phyloP scores from a whole-genome alignment of 129 eudicot species.

The Ambrosia trifida region DNA sequence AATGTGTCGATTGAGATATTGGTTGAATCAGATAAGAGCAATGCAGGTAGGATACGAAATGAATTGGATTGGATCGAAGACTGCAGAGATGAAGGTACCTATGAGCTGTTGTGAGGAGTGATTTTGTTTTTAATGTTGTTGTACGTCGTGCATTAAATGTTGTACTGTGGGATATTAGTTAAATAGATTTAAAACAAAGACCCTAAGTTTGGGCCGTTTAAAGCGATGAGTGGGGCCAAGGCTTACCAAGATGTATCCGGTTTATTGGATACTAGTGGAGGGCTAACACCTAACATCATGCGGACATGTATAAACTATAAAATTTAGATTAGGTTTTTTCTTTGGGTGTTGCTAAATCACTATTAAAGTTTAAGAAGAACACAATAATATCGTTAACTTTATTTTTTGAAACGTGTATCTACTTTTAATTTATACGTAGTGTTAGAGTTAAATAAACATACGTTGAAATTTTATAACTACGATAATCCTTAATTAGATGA shows the following conservation, averaged over 20 bases:
- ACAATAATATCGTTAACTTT: too few relatives aligned
- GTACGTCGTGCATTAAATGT: neutral
- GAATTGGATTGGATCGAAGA: slow-evolving; percentile 43
- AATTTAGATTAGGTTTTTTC: too few relatives aligned
- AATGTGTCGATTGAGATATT: slow-evolving; percentile 21
- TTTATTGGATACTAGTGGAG: slow-evolving; percentile 12
- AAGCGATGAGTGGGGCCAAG: slow-evolving; percentile 43
- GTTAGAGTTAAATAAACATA: too few relatives aligned
- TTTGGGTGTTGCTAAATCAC: too few relatives aligned
- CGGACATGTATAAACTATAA: too few relatives aligned
- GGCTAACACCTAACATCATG: too few relatives aligned
- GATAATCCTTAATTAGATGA: too few relatives aligned
- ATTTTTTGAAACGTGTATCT: too few relatives aligned
- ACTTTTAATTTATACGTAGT: too few relatives aligned
- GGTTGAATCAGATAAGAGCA: slow-evolving; percentile 39
- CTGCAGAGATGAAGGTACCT: slow-evolving; percentile 10
- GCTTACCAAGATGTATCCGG: slow-evolving; percentile 14
- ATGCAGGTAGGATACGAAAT: slow-evolving; percentile 29
- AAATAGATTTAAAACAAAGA: neutral
- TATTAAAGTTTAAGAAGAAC: too few relatives aligned
- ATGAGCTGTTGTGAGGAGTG: slow-evolving; percentile 27
- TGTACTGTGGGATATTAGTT: slow-evolving; percentile 20
- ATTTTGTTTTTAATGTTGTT: slow-evolving; percentile 22
- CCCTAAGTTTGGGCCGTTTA: slow-evolving; percentile 46
- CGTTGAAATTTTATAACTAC: too few relatives aligned